These are phyloP conservation scores for Leccinum fallax DNA, from an alignment of 1,284 basidiomycete species.

Conservation along the genomic window DNA sequence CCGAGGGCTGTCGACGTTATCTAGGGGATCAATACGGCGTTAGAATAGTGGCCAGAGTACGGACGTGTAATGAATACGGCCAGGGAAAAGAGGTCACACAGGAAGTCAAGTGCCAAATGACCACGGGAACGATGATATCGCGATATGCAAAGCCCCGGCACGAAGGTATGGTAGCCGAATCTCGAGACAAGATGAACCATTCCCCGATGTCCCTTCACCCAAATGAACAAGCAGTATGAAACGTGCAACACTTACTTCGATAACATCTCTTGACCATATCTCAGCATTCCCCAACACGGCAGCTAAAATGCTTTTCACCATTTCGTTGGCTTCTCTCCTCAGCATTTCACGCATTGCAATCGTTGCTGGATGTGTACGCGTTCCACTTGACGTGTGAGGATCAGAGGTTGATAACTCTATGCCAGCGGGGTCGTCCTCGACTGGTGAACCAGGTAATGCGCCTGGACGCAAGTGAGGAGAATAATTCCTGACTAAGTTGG, in stretches of 20 bases:
- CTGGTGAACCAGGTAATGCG: conserved; percentile 16
- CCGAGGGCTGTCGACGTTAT: conserved; percentile 35
- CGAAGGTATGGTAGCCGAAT: neutral
- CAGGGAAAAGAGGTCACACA: neutral
- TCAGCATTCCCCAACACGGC: conserved; percentile 40
- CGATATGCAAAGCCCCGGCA: neutral
- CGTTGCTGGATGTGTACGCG: conserved; percentile 65
- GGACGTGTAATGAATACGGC: neutral
- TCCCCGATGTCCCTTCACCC: neutral
- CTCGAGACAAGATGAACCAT: neutral
- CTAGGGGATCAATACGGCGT: conserved; percentile 15
- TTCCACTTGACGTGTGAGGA: conserved; percentile 39
- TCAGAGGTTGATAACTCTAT: conserved; percentile 5
- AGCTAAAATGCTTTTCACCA: conserved; percentile 62
- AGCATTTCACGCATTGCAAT: conserved; percentile 66
- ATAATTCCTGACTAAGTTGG: conserved; percentile 88
- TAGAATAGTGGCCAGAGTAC: conserved; percentile 2
- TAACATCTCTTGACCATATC: conserved; percentile 28
- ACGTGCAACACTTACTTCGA: conserved; percentile 30
- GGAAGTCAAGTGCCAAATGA: neutral
- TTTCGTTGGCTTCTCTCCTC: conserved; percentile 60
- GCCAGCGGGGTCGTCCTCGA: conserved; percentile 6
- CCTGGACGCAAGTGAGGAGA: conserved; percentile 76
- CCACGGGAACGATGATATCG: too few species aligned
- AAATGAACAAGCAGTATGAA: conserved; percentile 1